phyloP scores from a whole-genome alignment of 306 rosid species.

The Arachis stenosperma region DNA sequence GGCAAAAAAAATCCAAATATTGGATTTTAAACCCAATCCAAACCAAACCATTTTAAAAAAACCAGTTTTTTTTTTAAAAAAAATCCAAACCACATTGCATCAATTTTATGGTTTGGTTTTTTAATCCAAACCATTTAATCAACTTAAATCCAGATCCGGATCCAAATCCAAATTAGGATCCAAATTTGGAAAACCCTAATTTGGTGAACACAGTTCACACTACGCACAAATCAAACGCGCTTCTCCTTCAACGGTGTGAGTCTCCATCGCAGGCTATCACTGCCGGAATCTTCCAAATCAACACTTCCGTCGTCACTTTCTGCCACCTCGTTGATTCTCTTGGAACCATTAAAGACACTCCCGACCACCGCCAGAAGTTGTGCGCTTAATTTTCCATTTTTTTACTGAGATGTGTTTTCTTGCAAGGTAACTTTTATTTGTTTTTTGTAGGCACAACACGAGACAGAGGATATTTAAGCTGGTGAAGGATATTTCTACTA shows the following conservation, averaged over 20 bases:
- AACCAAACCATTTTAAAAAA: too few species aligned
- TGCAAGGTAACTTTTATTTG: background rate
- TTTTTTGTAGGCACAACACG: constrained; percentile 55
- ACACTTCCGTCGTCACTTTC: constrained; percentile 71
- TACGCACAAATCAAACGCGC: too few species aligned
- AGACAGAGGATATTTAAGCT: constrained; percentile 69
- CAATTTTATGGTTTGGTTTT: too few species aligned
- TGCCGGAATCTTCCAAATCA: constrained; percentile 81
- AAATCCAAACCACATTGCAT: too few species aligned
- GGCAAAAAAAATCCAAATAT: too few species aligned
- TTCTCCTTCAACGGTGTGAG: background rate
- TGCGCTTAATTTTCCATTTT: constrained; percentile 31
- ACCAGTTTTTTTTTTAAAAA: too few species aligned
- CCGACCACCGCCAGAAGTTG: constrained; percentile 75
- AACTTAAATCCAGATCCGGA: too few species aligned
- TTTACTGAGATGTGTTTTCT: background rate
- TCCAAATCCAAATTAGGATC: too few species aligned
- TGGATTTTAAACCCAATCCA: too few species aligned
- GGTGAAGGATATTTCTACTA: constrained; percentile 77
- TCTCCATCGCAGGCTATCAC: constrained; percentile 70
- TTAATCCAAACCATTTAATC: too few species aligned
- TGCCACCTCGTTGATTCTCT: constrained; percentile 71
- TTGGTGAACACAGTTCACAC: too few species aligned
- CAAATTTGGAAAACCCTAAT: too few species aligned
- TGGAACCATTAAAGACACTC: constrained; percentile 75